phyloP scores from a whole-genome alignment of 106 monocot genomes.

The Ottelia alismoides region DNA sequence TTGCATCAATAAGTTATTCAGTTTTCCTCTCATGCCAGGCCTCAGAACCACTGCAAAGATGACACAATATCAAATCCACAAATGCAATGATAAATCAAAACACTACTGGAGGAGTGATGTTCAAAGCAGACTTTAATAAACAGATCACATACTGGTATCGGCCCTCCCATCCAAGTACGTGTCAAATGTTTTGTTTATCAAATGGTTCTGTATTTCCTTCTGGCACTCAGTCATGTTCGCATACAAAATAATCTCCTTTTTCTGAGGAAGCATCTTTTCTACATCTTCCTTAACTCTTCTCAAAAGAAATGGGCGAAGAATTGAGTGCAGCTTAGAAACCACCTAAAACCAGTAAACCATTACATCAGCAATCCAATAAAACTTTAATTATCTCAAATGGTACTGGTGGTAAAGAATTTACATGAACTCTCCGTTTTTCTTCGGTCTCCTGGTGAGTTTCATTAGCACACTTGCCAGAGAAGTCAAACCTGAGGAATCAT shows the following conservation, averaged over 20 bases:
- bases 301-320: conserved; percentile 90
- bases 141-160: conserved; percentile 19
- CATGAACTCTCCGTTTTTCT: conserved; percentile 73
- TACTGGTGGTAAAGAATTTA: too few relatives aligned
- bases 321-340: conserved; percentile 84
- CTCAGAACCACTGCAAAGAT: conserved; percentile 37
- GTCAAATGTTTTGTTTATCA: conserved; percentile 64
- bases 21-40: conserved; percentile 55
- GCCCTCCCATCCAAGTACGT: conserved; percentile 36
- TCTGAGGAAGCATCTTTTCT: conserved; percentile 82
- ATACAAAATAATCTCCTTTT: conserved; percentile 98
- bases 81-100: conserved; percentile 1
- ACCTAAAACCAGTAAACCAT: too few relatives aligned
- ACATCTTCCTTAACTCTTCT: conserved; percentile 91
- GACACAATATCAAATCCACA: too few relatives aligned
- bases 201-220: conserved; percentile 67
- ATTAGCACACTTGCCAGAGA: conserved; percentile 41
- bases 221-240: conserved; percentile 87
- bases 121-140: background rate
- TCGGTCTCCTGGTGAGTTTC: conserved; percentile 46
- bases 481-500: conserved; percentile 82
- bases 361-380: too few relatives aligned
- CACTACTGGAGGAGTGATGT: background rate
- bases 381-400: too few relatives aligned
- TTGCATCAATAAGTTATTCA: conserved; percentile 77